Base-by-base conservation (phyloP, 371 early-diverging fungal species). In the Nematocida ironsii region DNA sequence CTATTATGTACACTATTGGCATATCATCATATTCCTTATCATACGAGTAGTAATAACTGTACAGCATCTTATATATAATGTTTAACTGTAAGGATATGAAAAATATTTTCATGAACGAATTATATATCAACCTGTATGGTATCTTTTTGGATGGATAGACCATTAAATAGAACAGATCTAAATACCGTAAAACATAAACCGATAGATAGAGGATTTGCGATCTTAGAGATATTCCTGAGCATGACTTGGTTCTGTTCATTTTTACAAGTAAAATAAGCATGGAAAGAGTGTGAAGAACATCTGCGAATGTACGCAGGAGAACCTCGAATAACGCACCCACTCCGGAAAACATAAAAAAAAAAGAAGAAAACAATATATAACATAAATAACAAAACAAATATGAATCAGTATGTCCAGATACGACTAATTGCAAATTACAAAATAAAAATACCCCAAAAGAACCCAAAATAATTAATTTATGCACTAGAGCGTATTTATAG, bases 181-280 rank as follows among this genome's bases (percentile, higher is more conserved):
- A 86, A 86, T 99, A 99, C 72, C 99, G 92, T n/a, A 93, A 90
- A 69, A 91, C 71, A 87, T 95, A 99, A 3, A 97, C 96, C 27
- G 92, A 73, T 3, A 94, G 87, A 84, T 96, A 96, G n/a, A 99
- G 88, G 0, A 91, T 86, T 87, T 99, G 98, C 0, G 96, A 91
- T 86, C 97, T 97, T 89, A 94, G 93, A 13, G 94, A 94, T 56
- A 99, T 93, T 27, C 98, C 97, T 91, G 87, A 67, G 83, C 83
- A 78, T 6, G 75, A 74, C 52, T 69, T 83, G 40, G 87, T 86
- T 57, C 68, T 83, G 44, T 81, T 67, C 52, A 88, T 85, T 70
- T 86, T 88, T n/a, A 82, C 62, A 23, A 72, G 52, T 1, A 88
- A 62, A 33, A 85, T 62, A 20, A 78, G 45, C 70, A 86, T 84